Percentiles rank a stretch among this genome's conserved stretches.
Evolutionary conservation across 306 rosid genomes (phyloP).

Genomic region (Abrus precatorius): DNA sequence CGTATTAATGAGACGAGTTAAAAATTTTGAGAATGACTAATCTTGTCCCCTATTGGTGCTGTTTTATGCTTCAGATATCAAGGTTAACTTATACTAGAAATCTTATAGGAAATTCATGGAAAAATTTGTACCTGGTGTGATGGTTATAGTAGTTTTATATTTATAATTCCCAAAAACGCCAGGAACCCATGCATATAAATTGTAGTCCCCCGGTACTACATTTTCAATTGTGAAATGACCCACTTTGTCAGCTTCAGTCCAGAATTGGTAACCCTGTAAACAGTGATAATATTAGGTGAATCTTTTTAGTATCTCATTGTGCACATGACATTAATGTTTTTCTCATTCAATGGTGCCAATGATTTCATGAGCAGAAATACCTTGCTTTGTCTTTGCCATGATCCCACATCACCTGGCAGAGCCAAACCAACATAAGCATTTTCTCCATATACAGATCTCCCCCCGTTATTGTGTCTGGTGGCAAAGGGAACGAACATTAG

Average conservation of each 20-base stretch:
- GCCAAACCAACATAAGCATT: constrained; percentile 68
- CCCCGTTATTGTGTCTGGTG: constrained; percentile 40
- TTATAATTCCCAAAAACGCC: constrained; percentile 72
- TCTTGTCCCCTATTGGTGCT: no score
- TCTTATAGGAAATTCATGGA: background rate
- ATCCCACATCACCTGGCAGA: constrained; percentile 63
- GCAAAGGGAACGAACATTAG: background rate
- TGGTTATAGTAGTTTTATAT: constrained; percentile 47
- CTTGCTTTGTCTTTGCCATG: constrained; percentile 75
- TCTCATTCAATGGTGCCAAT: background rate
- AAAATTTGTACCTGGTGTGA: constrained; percentile 49
- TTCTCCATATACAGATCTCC: background rate
- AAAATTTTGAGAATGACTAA: background rate
- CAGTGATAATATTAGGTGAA: background rate
- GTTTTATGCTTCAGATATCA: no score
- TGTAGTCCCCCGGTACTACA: constrained; percentile 62
- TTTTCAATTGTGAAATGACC: constrained; percentile 63
- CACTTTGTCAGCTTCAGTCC: constrained; percentile 56
- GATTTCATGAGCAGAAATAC: constrained; percentile 34
- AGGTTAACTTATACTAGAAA: background rate
- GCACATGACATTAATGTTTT: background rate
- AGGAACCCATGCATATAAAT: constrained; percentile 69
- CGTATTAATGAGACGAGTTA: background rate
- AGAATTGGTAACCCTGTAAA: constrained; percentile 75
- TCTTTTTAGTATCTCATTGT: background rate